These are phyloP conservation scores for Wickerhamomyces queroliae DNA, from an alignment of 805 yeast species.

Conservation along the genomic window DNA sequence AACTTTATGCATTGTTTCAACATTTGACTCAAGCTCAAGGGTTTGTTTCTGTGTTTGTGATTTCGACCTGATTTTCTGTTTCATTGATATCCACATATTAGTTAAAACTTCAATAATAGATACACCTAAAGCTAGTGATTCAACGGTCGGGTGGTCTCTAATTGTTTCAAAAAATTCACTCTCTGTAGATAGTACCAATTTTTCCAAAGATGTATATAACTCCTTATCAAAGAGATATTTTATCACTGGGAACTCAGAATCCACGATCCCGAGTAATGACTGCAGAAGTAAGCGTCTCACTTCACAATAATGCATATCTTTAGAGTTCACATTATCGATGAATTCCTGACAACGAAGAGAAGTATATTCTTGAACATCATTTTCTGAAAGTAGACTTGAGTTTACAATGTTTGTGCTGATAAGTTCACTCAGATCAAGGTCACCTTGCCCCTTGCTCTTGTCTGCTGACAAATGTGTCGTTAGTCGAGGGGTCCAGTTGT, in stretches of 20 bases:
- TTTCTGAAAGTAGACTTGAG: constrained; percentile 11
- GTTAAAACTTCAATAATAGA: constrained; percentile 41
- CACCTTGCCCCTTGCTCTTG: constrained; percentile 2
- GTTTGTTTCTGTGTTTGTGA: constrained; percentile 22
- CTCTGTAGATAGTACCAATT: constrained; percentile 18
- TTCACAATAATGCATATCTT: constrained; percentile 30
- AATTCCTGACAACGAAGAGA: constrained; percentile 18
- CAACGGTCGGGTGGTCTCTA: not conserved
- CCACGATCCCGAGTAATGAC: constrained; percentile 12
- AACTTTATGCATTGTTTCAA: constrained; percentile 35
- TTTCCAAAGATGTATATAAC: constrained; percentile 8
- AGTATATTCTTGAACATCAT: constrained; percentile 8
- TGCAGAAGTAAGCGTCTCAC: constrained; percentile 28
- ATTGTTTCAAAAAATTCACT: constrained; percentile 7
- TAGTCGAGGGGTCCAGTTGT: constrained; percentile 20
- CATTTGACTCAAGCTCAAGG: constrained; percentile 22
- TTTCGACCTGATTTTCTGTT: constrained; percentile 16
- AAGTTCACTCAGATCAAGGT: constrained; percentile 23
- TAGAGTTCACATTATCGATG: constrained; percentile 21
- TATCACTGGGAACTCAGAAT: constrained; percentile 25
- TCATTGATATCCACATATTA: constrained; percentile 33
- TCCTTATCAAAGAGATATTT: constrained; percentile 33
- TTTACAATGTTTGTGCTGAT: constrained; percentile 24
- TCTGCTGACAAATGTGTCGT: constrained; percentile 20
- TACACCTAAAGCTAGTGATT: constrained; percentile 19